Evolutionary conservation across 1,139 yeast genomes (phyloP).

Genomic region (Groenewaldozyma auringiensis): DNA sequence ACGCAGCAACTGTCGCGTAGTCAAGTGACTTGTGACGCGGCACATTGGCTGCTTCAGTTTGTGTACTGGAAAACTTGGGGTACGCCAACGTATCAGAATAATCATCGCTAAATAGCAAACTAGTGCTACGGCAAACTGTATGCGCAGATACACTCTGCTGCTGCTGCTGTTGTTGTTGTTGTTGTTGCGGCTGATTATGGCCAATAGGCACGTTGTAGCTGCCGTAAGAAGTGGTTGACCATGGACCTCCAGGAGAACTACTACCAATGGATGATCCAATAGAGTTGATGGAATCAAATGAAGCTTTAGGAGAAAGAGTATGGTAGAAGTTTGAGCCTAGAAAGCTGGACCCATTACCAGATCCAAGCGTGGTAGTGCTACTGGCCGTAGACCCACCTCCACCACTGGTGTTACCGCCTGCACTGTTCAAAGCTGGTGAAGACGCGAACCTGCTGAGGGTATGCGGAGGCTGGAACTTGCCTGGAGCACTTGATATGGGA

Average conservation of each 20-base stretch:
- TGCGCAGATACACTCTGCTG: neutral
- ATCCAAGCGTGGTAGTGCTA: slow-evolving; percentile 1
- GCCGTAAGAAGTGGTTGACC: slow-evolving; percentile 11
- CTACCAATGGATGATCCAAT: slow-evolving; percentile 10
- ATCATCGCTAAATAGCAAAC: slow-evolving; percentile 5
- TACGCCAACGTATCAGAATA: neutral
- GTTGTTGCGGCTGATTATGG: neutral
- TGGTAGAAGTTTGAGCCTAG: slow-evolving; percentile 10
- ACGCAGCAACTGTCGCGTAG: neutral
- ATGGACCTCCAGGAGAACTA: slow-evolving; percentile 8
- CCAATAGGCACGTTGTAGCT: slow-evolving; percentile 9
- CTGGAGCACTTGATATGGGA: neutral
- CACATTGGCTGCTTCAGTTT: neutral
- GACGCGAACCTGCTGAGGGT: slow-evolving; percentile 13
- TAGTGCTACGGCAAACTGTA: neutral
- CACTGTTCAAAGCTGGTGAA: slow-evolving; percentile 12
- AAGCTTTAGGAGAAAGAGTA: slow-evolving; percentile 17
- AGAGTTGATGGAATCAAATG: slow-evolving; percentile 17
- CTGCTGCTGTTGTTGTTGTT: neutral
- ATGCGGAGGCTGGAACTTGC: slow-evolving; percentile 1
- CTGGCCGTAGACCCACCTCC: slow-evolving; percentile 2
- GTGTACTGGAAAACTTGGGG: neutral
- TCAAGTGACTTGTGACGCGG: neutral
- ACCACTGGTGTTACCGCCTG: neutral
- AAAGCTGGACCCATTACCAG: neutral